phyloP scores from a whole-genome alignment of 2,329 filamentous ascomycete genomes.

The Diaporthe velutina region DNA sequence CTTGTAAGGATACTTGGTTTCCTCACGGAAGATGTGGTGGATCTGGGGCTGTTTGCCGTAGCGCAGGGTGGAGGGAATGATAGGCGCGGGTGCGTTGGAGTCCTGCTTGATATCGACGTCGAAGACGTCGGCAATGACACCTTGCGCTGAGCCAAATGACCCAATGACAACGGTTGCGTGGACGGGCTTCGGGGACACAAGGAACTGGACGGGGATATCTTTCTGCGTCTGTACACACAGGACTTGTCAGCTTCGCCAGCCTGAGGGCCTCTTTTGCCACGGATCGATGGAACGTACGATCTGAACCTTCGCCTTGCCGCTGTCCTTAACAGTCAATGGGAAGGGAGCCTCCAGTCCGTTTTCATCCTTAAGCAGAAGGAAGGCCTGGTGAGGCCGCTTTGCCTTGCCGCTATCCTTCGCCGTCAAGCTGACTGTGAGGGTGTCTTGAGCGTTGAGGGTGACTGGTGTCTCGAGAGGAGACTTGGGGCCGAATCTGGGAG shows the following conservation, averaged over 20 bases:
- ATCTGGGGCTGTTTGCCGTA: constrained; percentile 90
- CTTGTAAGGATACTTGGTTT: constrained; percentile 84
- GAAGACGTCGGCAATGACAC: constrained; percentile 79
- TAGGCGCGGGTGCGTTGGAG: constrained; percentile 68
- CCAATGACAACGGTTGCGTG: constrained; percentile 86
- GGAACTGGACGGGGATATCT: constrained; percentile 88
- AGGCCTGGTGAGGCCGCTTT: constrained; percentile 93
- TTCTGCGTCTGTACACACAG: constrained; percentile 76
- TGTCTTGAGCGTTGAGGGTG: constrained; percentile 75
- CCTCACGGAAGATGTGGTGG: constrained; percentile 87
- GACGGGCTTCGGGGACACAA: constrained; percentile 75
- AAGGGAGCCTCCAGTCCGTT: constrained; percentile 90
- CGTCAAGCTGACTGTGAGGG: constrained; percentile 85
- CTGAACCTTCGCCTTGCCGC: constrained; percentile 86
- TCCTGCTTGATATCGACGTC: constrained; percentile 77
- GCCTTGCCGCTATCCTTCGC: constrained; percentile 82
- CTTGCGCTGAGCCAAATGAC: constrained; percentile 82
- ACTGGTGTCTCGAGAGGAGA: constrained; percentile 74
- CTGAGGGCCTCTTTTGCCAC: background rate
- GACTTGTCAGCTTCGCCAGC: constrained; percentile 45
- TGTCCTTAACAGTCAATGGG: constrained; percentile 85
- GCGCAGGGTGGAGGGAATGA: constrained; percentile 78
- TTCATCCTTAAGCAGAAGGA: constrained; percentile 84
- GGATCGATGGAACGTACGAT: constrained; percentile 72
- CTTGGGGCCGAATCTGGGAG: constrained; percentile 68